These are phyloP conservation scores for Paraphoma chrysanthemicola DNA, from an alignment of 2,329 filamentous ascomycete genomes.

Conservation along the genomic window DNA sequence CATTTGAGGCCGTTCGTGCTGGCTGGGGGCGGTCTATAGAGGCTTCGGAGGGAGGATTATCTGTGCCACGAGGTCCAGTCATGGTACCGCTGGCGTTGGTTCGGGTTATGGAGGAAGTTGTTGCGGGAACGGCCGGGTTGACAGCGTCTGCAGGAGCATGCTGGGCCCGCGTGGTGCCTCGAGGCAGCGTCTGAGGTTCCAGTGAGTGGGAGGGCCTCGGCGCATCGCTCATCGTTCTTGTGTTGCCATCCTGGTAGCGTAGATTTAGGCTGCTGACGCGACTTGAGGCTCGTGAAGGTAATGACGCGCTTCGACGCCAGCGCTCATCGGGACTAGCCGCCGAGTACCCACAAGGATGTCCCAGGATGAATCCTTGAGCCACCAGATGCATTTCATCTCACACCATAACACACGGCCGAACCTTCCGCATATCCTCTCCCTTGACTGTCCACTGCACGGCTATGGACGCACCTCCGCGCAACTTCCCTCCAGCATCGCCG, in stretches of 20 bases:
- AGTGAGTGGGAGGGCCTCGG: conserved; percentile 20
- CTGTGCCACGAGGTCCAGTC: neutral
- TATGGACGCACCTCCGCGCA: conserved; percentile 22
- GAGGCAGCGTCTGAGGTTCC: conserved; percentile 13
- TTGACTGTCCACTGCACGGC: conserved; percentile 16
- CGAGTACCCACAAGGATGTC: conserved; percentile 11
- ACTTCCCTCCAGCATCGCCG: conserved; percentile 12
- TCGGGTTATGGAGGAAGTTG: conserved; percentile 21
- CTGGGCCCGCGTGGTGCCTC: conserved; percentile 3
- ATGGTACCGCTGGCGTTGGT: neutral
- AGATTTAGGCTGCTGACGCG: conserved; percentile 13
- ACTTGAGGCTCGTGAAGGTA: conserved; percentile 12
- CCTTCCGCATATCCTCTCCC: conserved; percentile 18
- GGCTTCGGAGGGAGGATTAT: neutral
- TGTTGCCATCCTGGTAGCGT: conserved; percentile 20
- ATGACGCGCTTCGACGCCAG: conserved; percentile 30
- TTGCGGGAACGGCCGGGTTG: conserved; percentile 6
- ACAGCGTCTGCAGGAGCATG: conserved; percentile 25
- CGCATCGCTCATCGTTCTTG: conserved; percentile 32
- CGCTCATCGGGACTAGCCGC: conserved; percentile 16
- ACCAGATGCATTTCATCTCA: conserved; percentile 18
- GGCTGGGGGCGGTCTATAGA: conserved; percentile 22
- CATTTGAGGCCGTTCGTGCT: conserved; percentile 23
- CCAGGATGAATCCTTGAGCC: conserved; percentile 22
- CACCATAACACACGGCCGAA: conserved; percentile 25